Base-by-base conservation (phyloP, 108 stramenopile species). In the Conticribra weissflogii region DNA sequence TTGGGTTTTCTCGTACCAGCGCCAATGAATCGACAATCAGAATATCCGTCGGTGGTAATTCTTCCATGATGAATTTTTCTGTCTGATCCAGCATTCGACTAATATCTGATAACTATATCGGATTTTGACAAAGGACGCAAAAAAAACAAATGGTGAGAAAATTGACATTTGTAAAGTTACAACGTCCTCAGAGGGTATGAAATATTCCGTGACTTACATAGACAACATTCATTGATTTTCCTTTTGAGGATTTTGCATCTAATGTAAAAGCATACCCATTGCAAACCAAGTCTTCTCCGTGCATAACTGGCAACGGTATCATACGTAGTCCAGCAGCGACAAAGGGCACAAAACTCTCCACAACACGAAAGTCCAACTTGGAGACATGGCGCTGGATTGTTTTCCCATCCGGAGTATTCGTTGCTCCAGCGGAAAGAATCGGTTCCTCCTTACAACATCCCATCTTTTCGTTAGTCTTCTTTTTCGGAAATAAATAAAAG, bases 241-340 rank as follows among this genome's bases (percentile, higher is more conserved):
- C 45, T 18, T 33, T 53, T 28, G 65, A 58, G 8, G 54, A 46
- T 2, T 22, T 16, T 19, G 30, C 22, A 24, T 81, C 54, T 33
- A 93, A 52, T 24, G 89, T 80, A 82, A 95, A 95, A 30, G 89
- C 81, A 79, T 85, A 95, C 0, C 94, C 94, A 72, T 82, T 76
- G 41, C 84, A 85, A 28, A 89, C 71, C 59, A 91, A 78, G 67
- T 95, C 94, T 68, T 88, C 91, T 1, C 94, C 94, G 67, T 95
- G 94, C 84, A 81, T 85, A 0, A 95, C 88, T 33, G 94, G 94
- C 23, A 95, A 69, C 16, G 94, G 91, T 5, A 77, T 83, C 66
- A 95, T 86, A n/a, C 71, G 29, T 0, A 95, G 58, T 25, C 85
- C 88, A 65, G 70, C 76, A 7, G 79, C 79, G 9, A 71, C n/a